A percentile compares a stretch with the other conserved stretches of the same genome.
These are phyloP conservation scores for Arabis alpina DNA, from an alignment of 345 rosid genomes.

Conservation along the genomic window DNA sequence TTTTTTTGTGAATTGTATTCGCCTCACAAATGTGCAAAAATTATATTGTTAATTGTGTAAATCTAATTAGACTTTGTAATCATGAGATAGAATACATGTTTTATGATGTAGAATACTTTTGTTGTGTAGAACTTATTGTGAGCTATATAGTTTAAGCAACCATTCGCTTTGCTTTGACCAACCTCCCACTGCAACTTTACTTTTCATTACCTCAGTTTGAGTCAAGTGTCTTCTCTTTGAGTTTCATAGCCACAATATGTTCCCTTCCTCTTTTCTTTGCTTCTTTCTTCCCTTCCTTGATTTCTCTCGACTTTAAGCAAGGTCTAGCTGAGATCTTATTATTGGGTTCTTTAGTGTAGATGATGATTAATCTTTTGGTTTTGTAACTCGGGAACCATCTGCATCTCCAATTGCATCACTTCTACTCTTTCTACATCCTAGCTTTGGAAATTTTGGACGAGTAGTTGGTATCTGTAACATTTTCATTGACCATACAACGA, in stretches of 20 bases:
- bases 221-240: neutral
- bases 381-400: neutral
- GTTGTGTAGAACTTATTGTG: too few relatives aligned
- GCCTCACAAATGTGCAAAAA: too few relatives aligned
- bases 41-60: too few relatives aligned
- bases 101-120: too few relatives aligned
- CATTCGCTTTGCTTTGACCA: too few relatives aligned
- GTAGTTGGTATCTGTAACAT: neutral
- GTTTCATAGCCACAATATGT: neutral
- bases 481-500: neutral
- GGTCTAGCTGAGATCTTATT: slow-evolving; percentile 55
- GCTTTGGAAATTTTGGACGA: neutral
- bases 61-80: too few relatives aligned
- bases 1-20: too few relatives aligned
- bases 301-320: slow-evolving; percentile 42
- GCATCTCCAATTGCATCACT: neutral
- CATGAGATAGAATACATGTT: too few relatives aligned
- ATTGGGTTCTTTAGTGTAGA: slow-evolving; percentile 48
- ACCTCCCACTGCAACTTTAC: too few relatives aligned
- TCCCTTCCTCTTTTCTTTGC: neutral
- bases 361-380: neutral
- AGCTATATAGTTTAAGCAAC: too few relatives aligned
- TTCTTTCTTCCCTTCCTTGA: neutral
- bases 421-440: neutral
- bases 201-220: too few relatives aligned